Evolutionary conservation across 257 asterid genomes (phyloP).

Genomic region (Knoxia roxburghii): DNA sequence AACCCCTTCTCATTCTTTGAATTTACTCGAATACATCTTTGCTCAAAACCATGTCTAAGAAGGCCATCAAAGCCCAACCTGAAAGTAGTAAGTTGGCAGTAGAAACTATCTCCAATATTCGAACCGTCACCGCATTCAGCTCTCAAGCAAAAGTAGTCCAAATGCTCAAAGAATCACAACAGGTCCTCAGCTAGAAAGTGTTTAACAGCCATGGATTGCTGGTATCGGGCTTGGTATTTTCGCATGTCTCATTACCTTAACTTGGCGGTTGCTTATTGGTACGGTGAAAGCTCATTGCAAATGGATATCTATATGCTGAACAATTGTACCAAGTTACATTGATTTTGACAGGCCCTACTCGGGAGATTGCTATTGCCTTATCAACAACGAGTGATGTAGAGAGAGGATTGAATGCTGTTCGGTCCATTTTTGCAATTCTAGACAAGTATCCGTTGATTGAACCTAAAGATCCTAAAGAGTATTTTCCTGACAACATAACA

Average conservation of each 20-base stretch:
- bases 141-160: slow-evolving; percentile 63
- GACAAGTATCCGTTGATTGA: slow-evolving; percentile 64
- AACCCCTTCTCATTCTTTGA: slow-evolving; percentile 67
- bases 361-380: slow-evolving; percentile 78
- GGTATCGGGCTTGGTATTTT: slow-evolving; percentile 79
- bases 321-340: slow-evolving; percentile 61
- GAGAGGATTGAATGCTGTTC: slow-evolving; percentile 59
- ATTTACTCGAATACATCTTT: slow-evolving; percentile 56
- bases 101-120: slow-evolving; percentile 80
- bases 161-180: slow-evolving; percentile 64
- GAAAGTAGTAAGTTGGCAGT: slow-evolving; percentile 85
- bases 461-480: slow-evolving; percentile 57
- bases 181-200: slow-evolving; percentile 54
- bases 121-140: slow-evolving; percentile 69
- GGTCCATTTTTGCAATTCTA: slow-evolving; percentile 63
- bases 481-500: slow-evolving; percentile 35
- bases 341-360: slow-evolving; percentile 78
- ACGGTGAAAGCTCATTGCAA: slow-evolving; percentile 63
- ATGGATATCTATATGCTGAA: slow-evolving; percentile 45
- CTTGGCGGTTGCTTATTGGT: slow-evolving; percentile 79
- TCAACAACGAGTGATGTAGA: slow-evolving; percentile 79
- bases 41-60: slow-evolving; percentile 61
- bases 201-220: slow-evolving; percentile 77
- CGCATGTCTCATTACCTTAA: slow-evolving; percentile 57
- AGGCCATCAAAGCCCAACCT: slow-evolving; percentile 68